Percentiles rank a stretch among this genome's conserved stretches.
phyloP scores from a whole-genome alignment of 75 land plant species.

The Picea glauca region DNA sequence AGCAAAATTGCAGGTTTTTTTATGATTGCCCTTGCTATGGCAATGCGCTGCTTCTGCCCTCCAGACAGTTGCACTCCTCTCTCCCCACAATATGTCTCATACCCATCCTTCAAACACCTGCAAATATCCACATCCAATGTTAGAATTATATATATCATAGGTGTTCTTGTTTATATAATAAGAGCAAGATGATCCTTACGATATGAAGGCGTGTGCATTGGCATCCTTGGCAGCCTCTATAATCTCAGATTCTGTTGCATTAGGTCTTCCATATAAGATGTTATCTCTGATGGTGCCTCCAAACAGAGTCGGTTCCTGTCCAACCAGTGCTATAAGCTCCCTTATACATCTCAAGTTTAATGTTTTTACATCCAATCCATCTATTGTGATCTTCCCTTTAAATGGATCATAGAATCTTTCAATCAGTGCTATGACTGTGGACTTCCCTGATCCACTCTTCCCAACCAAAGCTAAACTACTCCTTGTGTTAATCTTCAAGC shows the following conservation, averaged over 20 bases:
- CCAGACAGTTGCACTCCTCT: conserved; percentile 63
- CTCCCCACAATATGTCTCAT: conserved; percentile 52
- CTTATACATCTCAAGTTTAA: conserved; percentile 52
- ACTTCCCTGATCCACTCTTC: conserved; percentile 82
- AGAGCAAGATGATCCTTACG: conserved; percentile 35
- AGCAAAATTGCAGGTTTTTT: conserved; percentile 61
- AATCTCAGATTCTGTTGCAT: conserved; percentile 55
- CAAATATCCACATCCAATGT: conserved; percentile 25
- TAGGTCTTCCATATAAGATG: conserved; percentile 54
- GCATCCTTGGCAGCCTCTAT: conserved; percentile 59
- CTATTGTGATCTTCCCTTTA: conserved; percentile 40
- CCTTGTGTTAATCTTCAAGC: conserved; percentile 42
- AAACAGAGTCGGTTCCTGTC: conserved; percentile 82
- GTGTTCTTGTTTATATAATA: conserved; percentile 20
- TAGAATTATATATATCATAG: conserved; percentile 20
- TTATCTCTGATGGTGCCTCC: conserved; percentile 63
- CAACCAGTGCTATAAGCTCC: conserved; percentile 53
- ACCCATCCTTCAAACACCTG: conserved; percentile 53
- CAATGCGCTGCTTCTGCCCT: conserved; percentile 66
- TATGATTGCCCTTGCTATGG: conserved; percentile 69
- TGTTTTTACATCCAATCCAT: conserved; percentile 46
- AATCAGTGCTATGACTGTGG: conserved; percentile 62
- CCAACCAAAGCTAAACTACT: conserved; percentile 66
- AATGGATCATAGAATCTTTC: conserved; percentile 77
- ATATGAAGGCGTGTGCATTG: conserved; percentile 75